A percentile compares a stretch with the other conserved stretches of the same genome.
Evolutionary conservation across 2,329 filamentous ascomycete species (phyloP).

Genomic region (Trichoderma hamatum): DNA sequence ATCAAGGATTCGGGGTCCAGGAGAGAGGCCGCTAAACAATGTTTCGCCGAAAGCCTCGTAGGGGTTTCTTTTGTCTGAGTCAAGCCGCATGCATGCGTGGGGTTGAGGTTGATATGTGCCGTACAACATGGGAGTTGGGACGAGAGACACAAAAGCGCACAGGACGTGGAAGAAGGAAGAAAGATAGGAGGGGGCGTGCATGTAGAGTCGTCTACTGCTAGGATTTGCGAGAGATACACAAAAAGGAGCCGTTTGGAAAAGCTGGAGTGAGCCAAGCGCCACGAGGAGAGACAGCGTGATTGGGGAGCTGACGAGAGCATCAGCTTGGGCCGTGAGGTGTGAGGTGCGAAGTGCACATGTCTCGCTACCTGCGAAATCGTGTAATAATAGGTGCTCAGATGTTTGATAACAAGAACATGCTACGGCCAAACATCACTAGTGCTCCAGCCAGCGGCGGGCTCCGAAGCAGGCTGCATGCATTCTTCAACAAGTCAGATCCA

Average conservation of each 20-base stretch:
- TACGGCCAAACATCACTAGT: not conserved
- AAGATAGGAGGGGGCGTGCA: not conserved
- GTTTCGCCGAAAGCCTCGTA: constrained; percentile 17
- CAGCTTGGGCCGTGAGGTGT: not conserved
- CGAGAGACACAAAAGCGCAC: not conserved
- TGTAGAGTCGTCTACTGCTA: not conserved
- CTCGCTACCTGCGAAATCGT: too few species aligned
- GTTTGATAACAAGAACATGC: not conserved
- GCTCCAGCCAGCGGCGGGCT: not conserved
- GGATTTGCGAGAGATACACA: not conserved
- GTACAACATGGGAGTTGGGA: not conserved
- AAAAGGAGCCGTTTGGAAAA: not conserved
- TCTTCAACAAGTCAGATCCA: not conserved
- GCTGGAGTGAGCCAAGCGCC: constrained; percentile 19
- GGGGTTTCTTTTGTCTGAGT: not conserved
- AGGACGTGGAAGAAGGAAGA: not conserved
- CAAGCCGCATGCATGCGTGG: constrained; percentile 10
- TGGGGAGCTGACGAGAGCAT: constrained; percentile 18
- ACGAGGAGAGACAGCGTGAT: constrained; percentile 17
- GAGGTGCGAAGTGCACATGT: not conserved
- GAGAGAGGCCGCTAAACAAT: not conserved
- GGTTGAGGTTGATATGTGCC: not conserved
- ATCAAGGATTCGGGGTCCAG: constrained; percentile 7
- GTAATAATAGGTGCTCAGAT: not conserved
- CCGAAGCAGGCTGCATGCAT: not conserved